phyloP scores from a whole-genome alignment of 331 rosid species.

The Cydonia oblonga region DNA sequence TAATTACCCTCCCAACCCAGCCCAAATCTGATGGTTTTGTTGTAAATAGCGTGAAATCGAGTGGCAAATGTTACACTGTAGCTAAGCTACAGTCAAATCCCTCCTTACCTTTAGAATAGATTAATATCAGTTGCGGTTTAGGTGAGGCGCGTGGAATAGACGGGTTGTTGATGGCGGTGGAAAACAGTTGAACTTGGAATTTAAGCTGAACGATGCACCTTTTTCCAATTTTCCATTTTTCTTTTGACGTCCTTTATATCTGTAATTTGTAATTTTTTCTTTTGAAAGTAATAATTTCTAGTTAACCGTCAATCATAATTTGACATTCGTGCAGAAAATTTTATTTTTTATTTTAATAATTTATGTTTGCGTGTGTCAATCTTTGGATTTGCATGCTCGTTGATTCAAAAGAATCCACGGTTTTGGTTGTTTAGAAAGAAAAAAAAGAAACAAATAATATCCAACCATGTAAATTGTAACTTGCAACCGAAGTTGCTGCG shows the following conservation, averaged over 20 bases:
- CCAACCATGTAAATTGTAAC: background rate
- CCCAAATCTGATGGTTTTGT: too few relatives aligned
- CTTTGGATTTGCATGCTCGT: background rate
- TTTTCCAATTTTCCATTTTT: too few relatives aligned
- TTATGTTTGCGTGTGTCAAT: background rate
- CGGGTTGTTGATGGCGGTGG: background rate
- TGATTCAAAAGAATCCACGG: too few relatives aligned
- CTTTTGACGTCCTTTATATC: background rate
- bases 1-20: too few relatives aligned
- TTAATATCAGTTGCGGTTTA: rapidly evolving
- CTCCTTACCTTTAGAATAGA: too few relatives aligned
- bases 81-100: too few relatives aligned
- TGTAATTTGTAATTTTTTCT: too few relatives aligned
- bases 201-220: background rate
- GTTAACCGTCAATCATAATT: rapidly evolving
- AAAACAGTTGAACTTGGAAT: background rate
- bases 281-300: too few relatives aligned
- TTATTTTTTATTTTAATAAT: too few relatives aligned
- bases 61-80: too few relatives aligned
- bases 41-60: too few relatives aligned
- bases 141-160: background rate
- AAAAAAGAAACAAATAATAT: too few relatives aligned
- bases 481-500: background rate
- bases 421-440: background rate
- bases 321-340: rapidly evolving